Base-by-base conservation (phyloP, 148 eudicot genomes). In the Fallopia convolvulus region DNA sequence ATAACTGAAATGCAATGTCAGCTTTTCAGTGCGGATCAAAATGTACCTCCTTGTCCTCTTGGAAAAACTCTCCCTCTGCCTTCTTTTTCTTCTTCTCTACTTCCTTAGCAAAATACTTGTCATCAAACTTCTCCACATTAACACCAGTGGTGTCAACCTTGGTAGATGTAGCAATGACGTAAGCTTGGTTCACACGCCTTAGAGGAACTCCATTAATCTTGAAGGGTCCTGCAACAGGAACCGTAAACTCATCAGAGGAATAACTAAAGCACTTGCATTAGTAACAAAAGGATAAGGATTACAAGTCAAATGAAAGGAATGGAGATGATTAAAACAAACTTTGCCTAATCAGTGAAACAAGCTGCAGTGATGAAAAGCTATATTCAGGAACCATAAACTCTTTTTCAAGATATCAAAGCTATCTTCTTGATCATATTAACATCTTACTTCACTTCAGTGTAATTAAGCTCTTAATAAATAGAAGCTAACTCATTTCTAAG, bases 141-240 rank as follows among this genome's bases (percentile, higher is more conserved):
- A 86, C 89, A n/a, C 86, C 89, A 56, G 88, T 78, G 4, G 84
- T 46, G 76, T 89, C 89, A 68, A 87, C 85, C 77, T 84, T 89
- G 20, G 92, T 89, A 6, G 90, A 87, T 0, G 93, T 89, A 5
- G 60, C 93, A 78, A 89, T 87, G 13, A 86, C 93, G 76, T 86
- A 86, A 4, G 90, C 63, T 41, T 87, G 90, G 80, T 89, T 89
- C 14, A 87, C 89, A 48, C 93, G 83, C 53, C 93, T 86, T 3
- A 89, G 78, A 39, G 90, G 92, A 42, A 89, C 90, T 2, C 90
- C 93, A 26, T 89, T 89, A 17, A 89, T 40, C 85, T 87, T 86
- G 81, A 83, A 90, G 30, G 92, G 91, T 41, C 93, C 93, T 89
- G 82, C 17, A 20, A 49, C 11, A 55, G 55, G 13, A 58, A 12